Conservation (phyloP, 257 asterid genomes). For the Prunella vulgaris region DNA sequence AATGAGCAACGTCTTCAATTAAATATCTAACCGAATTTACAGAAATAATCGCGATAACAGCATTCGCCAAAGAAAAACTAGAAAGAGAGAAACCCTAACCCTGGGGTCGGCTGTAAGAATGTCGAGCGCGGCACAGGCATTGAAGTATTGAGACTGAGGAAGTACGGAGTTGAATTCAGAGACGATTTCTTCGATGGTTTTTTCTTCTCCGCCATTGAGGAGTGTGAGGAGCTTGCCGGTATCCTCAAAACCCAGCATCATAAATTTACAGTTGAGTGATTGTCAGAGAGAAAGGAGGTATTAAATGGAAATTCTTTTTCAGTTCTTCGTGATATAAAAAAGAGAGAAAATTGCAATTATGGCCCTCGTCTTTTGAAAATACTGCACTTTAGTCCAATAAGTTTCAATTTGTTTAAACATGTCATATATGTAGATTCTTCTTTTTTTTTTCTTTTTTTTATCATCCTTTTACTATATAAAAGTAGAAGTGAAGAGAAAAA, state of each 20-base stretch:
- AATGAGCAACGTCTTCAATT: background rate
- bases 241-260: conserved; percentile 60
- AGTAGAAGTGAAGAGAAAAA: too few relatives aligned
- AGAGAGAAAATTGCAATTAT: background rate
- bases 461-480: too few relatives aligned
- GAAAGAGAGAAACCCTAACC: conserved; percentile 37
- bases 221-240: conserved; percentile 49
- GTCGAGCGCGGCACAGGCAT: conserved; percentile 73
- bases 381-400: conserved; percentile 4
- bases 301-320: conserved; percentile 4
- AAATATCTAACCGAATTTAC: background rate
- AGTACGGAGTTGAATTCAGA: conserved; percentile 53
- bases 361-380: background rate
- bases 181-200: conserved; percentile 59
- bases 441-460: too few relatives aligned
- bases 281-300: conserved; percentile 2
- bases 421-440: too few relatives aligned
- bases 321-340: background rate
- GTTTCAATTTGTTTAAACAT: background rate
- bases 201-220: conserved; percentile 63
- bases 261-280: conserved; percentile 7
- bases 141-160: conserved; percentile 44
- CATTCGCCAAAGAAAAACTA: background rate
- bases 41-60: background rate
- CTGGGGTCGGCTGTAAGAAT: conserved; percentile 50